Percentiles rank a stretch among this genome's conserved stretches.
These are phyloP conservation scores for Ilyonectria sp. DNA, from an alignment of 2,329 filamentous ascomycete species.

Conservation along the genomic window DNA sequence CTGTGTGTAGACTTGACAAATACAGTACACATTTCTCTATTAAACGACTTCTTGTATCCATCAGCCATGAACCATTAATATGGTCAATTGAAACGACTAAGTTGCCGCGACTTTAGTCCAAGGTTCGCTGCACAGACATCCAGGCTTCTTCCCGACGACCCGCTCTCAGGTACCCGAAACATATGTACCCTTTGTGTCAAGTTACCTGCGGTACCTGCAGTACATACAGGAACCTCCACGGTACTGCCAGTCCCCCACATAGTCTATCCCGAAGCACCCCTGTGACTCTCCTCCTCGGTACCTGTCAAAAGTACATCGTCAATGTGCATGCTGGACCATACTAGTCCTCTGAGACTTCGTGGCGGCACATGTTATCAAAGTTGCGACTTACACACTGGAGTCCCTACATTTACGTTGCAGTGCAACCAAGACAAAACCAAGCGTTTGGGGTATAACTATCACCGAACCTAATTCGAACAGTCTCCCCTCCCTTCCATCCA, in stretches of 20 bases:
- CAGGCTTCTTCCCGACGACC: not conserved
- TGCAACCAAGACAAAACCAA: conserved; percentile 45
- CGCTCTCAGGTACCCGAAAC: not conserved
- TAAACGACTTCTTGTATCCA: no score
- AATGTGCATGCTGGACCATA: not conserved
- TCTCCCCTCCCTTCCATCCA: conserved; percentile 36
- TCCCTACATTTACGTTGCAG: conserved; percentile 4
- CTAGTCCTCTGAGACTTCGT: not conserved
- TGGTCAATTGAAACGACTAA: not conserved
- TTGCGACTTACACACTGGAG: not conserved
- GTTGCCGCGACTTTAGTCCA: not conserved
- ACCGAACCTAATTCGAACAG: conserved; percentile 46
- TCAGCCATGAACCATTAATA: not conserved
- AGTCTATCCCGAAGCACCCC: not conserved
- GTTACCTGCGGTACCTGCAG: conserved; percentile 1
- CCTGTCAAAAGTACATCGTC: not conserved
- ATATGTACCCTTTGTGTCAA: not conserved
- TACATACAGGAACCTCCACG: not conserved
- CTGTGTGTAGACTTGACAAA: not conserved
- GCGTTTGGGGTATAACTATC: conserved; percentile 50
- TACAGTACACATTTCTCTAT: not conserved
- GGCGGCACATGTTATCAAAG: not conserved
- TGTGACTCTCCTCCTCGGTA: not conserved
- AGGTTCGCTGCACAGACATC: not conserved
- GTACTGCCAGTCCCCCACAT: not conserved